A percentile compares a stretch with the other conserved stretches of the same genome.
Evolutionary conservation across 2,329 filamentous ascomycete species (phyloP).

Genomic region (Lasiodiplodia sp.): DNA sequence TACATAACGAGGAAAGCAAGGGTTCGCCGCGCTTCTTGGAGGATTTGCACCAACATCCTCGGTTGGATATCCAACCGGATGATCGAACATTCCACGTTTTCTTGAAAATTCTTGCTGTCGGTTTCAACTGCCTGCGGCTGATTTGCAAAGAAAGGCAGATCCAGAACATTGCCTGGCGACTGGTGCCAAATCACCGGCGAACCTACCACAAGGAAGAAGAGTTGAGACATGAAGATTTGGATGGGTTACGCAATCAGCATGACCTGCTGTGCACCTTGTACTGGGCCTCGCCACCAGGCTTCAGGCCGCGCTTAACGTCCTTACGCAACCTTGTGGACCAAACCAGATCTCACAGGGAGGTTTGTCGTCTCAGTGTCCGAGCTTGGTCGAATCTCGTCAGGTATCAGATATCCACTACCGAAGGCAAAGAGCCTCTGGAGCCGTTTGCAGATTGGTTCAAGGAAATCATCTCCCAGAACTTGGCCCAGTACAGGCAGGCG

Average conservation of each 20-base stretch:
- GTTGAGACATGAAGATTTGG: conserved; percentile 60
- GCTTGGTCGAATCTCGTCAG: conserved; percentile 64
- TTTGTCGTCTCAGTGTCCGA: conserved; percentile 64
- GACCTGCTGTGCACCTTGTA: conserved; percentile 67
- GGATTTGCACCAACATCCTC: conserved; percentile 53
- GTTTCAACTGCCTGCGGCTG: conserved; percentile 56
- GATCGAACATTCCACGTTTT: conserved; percentile 67
- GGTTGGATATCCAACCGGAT: conserved; percentile 52
- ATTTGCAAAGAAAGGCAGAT: conserved; percentile 62
- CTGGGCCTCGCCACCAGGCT: conserved; percentile 61
- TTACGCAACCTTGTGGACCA: conserved; percentile 65
- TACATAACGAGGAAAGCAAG: conserved; percentile 59
- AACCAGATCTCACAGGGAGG: conserved; percentile 64
- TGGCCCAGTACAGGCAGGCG: conserved; percentile 63
- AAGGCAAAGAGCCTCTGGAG: conserved; percentile 53
- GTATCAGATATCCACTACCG: conserved; percentile 64
- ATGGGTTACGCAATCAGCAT: conserved; percentile 67
- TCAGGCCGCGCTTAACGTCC: conserved; percentile 60
- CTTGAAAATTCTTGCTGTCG: conserved; percentile 62
- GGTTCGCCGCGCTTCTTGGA: conserved; percentile 64
- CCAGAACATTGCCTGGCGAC: conserved; percentile 62
- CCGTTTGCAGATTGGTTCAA: conserved; percentile 63
- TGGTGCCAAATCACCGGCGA: conserved; percentile 67
- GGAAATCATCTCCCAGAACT: conserved; percentile 60
- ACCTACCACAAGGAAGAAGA: conserved; percentile 65